Conservation (phyloP, 805 yeast species). For the Middelhovenomyces tepae region DNA sequence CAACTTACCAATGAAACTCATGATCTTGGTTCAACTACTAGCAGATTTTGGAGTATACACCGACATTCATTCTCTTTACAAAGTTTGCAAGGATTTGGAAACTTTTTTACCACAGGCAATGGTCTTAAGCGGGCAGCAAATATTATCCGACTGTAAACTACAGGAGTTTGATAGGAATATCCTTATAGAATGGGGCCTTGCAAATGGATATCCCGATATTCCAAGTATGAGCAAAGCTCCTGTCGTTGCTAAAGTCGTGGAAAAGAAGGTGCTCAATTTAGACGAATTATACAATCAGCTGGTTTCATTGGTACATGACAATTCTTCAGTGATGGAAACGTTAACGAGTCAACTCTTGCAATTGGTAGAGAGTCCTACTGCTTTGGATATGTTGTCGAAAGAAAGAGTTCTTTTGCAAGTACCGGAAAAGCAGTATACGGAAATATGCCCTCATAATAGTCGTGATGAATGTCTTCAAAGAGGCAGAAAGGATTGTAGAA, state of each 20-base stretch:
- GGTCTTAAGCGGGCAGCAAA: no score
- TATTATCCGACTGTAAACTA: no score
- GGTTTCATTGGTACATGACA: no score
- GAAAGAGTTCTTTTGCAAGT: conserved; percentile 6
- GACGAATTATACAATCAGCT: conserved; percentile 3
- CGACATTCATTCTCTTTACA: no score
- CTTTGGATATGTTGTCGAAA: conserved; percentile 6
- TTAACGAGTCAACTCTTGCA: conserved; percentile 7
- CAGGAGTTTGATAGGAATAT: no score
- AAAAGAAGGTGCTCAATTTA: neutral
- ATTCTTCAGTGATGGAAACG: no score
- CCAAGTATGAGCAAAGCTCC: neutral
- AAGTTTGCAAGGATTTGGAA: no score
- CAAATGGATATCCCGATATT: neutral
- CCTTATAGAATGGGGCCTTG: no score
- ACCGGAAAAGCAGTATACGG: conserved; percentile 14
- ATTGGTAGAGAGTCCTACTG: conserved; percentile 9
- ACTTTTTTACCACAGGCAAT: no score
- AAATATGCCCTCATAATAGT: conserved; percentile 14
- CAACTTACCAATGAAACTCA: no score
- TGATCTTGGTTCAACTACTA: no score
- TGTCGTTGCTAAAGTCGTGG: conserved; percentile 1
- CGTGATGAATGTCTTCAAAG: conserved; percentile 12
- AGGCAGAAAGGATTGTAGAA: conserved; percentile 14
- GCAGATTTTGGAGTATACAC: no score